A percentile compares a stretch with the other conserved stretches of the same genome.
These are phyloP conservation scores for Fraxinus baroniana DNA, from an alignment of 305 asterid genomes.

Conservation along the genomic window DNA sequence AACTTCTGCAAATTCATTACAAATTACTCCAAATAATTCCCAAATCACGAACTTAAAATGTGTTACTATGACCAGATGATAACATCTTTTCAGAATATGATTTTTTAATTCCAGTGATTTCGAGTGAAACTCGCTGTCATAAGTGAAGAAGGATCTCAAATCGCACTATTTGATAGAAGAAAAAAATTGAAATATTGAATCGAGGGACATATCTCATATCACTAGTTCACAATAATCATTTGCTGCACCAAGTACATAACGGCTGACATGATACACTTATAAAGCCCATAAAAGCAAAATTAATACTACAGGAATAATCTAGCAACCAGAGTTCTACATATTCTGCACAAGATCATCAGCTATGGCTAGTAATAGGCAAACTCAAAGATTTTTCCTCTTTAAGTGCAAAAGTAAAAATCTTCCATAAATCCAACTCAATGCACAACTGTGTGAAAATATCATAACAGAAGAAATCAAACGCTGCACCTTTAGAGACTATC, in stretches of 20 bases:
- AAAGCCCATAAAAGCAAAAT: neutral
- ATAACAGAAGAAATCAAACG: neutral
- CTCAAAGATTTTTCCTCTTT: neutral
- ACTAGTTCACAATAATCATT: neutral
- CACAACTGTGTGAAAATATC: neutral
- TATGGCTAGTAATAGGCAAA: neutral
- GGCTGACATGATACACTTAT: neutral
- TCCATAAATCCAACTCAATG: neutral
- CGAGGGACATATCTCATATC: neutral
- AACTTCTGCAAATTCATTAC: neutral
- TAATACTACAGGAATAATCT: neutral
- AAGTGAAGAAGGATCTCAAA: neutral
- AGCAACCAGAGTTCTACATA: neutral
- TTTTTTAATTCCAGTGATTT: neutral
- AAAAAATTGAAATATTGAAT: neutral
- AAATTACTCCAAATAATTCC: neutral
- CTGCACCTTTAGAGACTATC: slow-evolving; percentile 46
- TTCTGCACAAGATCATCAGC: neutral
- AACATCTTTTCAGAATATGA: neutral
- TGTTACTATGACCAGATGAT: neutral
- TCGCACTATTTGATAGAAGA: neutral
- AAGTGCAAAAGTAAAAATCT: neutral
- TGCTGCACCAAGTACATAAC: neutral
- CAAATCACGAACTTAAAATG: neutral
- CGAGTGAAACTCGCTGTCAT: neutral